Conservation (phyloP, 805 yeast genomes). For the Starmerella ratchasimensis region DNA sequence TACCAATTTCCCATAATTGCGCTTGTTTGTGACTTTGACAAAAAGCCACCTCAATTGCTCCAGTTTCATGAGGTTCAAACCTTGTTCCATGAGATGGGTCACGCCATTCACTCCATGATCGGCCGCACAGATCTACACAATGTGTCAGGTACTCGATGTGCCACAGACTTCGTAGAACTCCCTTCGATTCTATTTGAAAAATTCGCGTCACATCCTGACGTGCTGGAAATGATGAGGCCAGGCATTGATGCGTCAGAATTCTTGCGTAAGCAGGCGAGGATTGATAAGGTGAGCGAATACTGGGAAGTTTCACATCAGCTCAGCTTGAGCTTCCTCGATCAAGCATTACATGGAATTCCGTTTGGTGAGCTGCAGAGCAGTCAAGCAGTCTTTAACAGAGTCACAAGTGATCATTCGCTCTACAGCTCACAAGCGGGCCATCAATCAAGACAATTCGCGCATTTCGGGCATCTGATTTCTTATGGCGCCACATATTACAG, state of each 20-base stretch:
- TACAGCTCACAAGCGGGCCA: constrained; percentile 38
- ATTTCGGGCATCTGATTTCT: constrained; percentile 82
- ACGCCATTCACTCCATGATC: constrained; percentile 94
- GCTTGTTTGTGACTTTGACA: constrained; percentile 64
- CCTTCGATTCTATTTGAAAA: constrained; percentile 96
- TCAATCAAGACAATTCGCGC: constrained; percentile 76
- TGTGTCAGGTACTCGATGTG: constrained; percentile 87
- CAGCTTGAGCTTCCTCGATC: constrained; percentile 82
- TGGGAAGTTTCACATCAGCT: constrained; percentile 78
- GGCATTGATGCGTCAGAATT: constrained; percentile 10
- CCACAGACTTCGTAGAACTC: constrained; percentile 89
- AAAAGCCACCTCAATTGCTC: constrained; percentile 25
- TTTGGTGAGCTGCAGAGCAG: constrained; percentile 1
- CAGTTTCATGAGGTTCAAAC: constrained; percentile 78
- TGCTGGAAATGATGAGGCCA: constrained; percentile 33
- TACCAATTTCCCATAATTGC: constrained; percentile 85
- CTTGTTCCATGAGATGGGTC: constrained; percentile 96
- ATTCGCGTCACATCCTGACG: constrained; percentile 72
- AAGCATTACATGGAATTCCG: constrained; percentile 45
- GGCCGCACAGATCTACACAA: constrained; percentile 85
- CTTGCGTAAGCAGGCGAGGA: constrained; percentile 6
- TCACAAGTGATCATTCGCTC: constrained; percentile 46
- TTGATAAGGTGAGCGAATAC: constrained; percentile 31
- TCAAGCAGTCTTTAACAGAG: constrained; percentile 41
- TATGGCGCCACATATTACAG: constrained; percentile 93